These are phyloP conservation scores for Strobilomyces confusus DNA, from an alignment of 768 basidiomycete species.

Conservation along the genomic window DNA sequence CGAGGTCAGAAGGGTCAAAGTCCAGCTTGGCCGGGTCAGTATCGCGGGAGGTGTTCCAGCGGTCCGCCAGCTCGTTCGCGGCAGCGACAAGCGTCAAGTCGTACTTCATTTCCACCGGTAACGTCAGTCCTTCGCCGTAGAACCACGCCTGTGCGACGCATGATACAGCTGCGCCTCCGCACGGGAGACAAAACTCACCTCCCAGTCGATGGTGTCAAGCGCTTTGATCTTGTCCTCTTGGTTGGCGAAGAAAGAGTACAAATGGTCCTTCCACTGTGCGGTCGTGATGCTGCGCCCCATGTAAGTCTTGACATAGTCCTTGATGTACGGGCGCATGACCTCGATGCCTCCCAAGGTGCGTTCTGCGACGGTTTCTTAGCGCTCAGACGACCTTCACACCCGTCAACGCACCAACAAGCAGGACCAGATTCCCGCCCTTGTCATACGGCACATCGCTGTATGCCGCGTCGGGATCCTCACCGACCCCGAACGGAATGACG, in stretches of 20 bases:
- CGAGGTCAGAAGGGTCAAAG: constrained; percentile 45
- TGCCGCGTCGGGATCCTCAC: constrained; percentile 77
- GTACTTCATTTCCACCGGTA: constrained; percentile 49
- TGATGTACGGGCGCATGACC: constrained; percentile 53
- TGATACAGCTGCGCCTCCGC: neutral
- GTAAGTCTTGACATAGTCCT: constrained; percentile 52
- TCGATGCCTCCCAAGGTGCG: constrained; percentile 53
- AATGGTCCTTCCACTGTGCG: constrained; percentile 52
- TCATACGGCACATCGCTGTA: constrained; percentile 79
- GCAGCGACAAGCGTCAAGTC: constrained; percentile 50
- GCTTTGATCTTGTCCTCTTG: constrained; percentile 42
- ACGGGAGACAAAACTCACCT: constrained; percentile 36
- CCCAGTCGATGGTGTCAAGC: constrained; percentile 53
- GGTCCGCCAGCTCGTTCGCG: constrained; percentile 48
- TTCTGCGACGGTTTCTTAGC: constrained; percentile 30
- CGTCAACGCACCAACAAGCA: constrained; percentile 60
- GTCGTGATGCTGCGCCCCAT: constrained; percentile 55
- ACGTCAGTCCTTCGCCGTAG: constrained; percentile 47
- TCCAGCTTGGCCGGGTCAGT: constrained; percentile 30
- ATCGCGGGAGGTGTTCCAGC: constrained; percentile 47
- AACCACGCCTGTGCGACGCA: constrained; percentile 44
- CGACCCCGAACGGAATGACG: constrained; percentile 66
- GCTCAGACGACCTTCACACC: neutral
- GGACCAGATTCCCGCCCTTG: constrained; percentile 85
- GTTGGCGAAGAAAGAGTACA: constrained; percentile 48